Base-by-base conservation (phyloP, 2,329 filamentous ascomycete genomes). In the Cordyceps javanica region DNA sequence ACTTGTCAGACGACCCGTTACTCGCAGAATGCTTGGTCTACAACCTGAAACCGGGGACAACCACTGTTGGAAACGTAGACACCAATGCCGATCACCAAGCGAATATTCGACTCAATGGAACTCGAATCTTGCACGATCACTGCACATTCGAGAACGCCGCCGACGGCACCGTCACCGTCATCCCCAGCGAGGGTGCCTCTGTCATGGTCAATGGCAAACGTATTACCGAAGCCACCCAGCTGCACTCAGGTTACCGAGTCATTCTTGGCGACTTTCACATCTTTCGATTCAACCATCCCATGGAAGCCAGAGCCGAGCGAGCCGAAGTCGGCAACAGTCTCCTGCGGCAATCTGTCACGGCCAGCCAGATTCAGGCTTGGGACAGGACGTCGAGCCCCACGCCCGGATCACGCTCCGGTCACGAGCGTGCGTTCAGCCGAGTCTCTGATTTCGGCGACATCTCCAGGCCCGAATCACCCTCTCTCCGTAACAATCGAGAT, bases 181-280 rank as follows among this genome's bases (percentile, higher is more conserved):
- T 95, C 32, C 94, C 94, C 0, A 87, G 82, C 60, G 91, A 96
- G 65, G 91, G 90, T n/a, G 94, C 94, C 1, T 91, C 92, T 11
- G 90, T 99, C 59, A 99, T 99, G 94, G 91, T 99, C 54, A 99
- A 99, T 67, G 94, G 94, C 59, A 83, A 93, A 62, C 88, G 92
- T 19, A 89, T 97, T 55, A 85, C 91, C 55, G 91, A 92, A 66
- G 87, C 92, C 1, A 91, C 88, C 63, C 84, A 91, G 62, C 78
- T 99, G 44, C 88, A 92, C 68, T 97, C 92, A 66, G 94, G 94
- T 6, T 96, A 92, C 70, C 88, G 94, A 61, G 89, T 99, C 55
- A 99, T 99, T 61, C 79, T 99, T 10, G 94, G 94, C 41, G 94
- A 99, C 72, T 99, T 99, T 66, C 94, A 99, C 71, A 99, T 99